Conservation (phyloP, 148 eudicot species). For the Chenopodium suecicum region DNA sequence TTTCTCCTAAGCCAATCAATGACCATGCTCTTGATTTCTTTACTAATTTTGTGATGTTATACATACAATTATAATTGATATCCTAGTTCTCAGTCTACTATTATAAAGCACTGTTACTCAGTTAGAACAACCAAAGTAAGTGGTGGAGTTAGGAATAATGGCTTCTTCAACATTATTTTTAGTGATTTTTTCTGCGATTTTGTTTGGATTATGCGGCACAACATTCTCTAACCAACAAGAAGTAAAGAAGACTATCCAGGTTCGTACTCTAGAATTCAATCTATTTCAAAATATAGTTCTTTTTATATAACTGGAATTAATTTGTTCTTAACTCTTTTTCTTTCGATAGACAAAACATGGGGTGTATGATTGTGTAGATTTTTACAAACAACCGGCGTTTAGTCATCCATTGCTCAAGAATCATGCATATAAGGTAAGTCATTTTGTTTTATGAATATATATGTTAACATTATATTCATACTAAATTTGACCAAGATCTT, state of each 20-base stretch:
- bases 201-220: neutral
- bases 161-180: neutral
- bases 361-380: conserved; percentile 7
- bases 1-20: too few species aligned
- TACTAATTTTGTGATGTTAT: too few species aligned
- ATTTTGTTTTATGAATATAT: neutral
- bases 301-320: too few species aligned
- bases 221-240: neutral
- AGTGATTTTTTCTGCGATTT: neutral
- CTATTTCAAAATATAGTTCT: too few species aligned
- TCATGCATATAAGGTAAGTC: neutral
- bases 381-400: conserved; percentile 12
- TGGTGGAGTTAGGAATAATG: neutral
- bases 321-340: neutral
- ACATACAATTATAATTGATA: too few species aligned
- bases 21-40: too few species aligned
- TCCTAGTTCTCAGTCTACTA: too few species aligned
- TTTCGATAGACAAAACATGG: conserved; percentile 7
- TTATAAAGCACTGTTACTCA: neutral
- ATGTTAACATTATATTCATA: too few species aligned
- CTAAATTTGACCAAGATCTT: too few species aligned
- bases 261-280: neutral
- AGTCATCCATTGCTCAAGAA: neutral
- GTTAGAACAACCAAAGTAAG: neutral
- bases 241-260: neutral